These are phyloP conservation scores for Podospora appendiculata DNA, from an alignment of 495 filamentous ascomycete genomes.

Conservation along the genomic window DNA sequence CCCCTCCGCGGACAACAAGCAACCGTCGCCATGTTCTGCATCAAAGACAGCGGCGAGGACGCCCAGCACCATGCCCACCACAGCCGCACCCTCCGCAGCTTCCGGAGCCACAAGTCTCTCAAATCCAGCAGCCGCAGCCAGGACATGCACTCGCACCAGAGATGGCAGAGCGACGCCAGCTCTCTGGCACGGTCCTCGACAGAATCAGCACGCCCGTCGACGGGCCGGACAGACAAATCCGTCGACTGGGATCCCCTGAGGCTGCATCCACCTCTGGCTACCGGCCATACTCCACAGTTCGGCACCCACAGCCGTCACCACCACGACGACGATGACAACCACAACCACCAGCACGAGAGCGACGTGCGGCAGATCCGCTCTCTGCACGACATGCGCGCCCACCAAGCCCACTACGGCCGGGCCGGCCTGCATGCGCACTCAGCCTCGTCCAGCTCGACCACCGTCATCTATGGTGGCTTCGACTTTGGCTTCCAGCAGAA, in stretches of 20 bases:
- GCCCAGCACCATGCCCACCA: slow-evolving; percentile 6
- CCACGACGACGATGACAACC: slow-evolving; percentile 1
- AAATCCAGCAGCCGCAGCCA: slow-evolving; percentile 1
- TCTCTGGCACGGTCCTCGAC: slow-evolving; percentile 19
- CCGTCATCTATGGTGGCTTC: slow-evolving; percentile 28
- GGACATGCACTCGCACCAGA: slow-evolving; percentile 11
- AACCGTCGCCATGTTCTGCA: slow-evolving; percentile 16
- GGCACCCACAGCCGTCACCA: not conserved
- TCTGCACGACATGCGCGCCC: slow-evolving; percentile 5
- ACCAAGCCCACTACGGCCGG: not conserved
- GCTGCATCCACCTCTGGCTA: slow-evolving; percentile 18
- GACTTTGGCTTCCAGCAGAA: slow-evolving; percentile 24
- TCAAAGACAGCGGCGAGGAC: not conserved
- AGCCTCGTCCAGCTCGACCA: slow-evolving; percentile 2
- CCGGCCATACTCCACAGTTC: not conserved
- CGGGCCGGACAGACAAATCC: slow-evolving; percentile 16
- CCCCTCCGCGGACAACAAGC: no score
- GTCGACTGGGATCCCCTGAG: slow-evolving; percentile 29
- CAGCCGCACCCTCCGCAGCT: slow-evolving; percentile 20
- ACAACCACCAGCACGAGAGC: slow-evolving; percentile 1
- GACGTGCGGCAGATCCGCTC: slow-evolving; percentile 17
- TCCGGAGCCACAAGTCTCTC: slow-evolving; percentile 23
- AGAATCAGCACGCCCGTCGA: slow-evolving; percentile 18
- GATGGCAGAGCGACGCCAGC: slow-evolving; percentile 19
- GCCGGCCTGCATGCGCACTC: slow-evolving; percentile 1